Base-by-base conservation (phyloP, 306 rosid genomes). In the Begonia loranthoides region DNA sequence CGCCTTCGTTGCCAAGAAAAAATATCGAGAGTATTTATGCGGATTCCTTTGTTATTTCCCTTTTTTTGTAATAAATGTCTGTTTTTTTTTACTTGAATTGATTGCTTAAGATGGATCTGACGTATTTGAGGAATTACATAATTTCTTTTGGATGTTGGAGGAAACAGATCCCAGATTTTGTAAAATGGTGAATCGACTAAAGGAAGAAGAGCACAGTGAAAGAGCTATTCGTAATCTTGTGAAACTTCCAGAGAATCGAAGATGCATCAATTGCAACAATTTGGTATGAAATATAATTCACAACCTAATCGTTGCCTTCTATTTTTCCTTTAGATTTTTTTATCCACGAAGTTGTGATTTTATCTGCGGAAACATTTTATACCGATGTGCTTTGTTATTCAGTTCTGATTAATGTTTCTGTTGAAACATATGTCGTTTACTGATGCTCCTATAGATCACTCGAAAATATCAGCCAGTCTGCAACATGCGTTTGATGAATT, bases 191-290 rank as follows among this genome's bases (percentile, higher is more conserved):
- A 61, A 24, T 56, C 66, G 66, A 51, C 56, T 68, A 51, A 80
- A 77, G 71, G 99, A 86, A 70, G 95, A 82, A 4, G 86, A 81
- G 44, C 74, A 52, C 60, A 68, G 56, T 36, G 99, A 90, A 64
- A 83, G 50, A 66, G 50, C 43, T 16, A 74, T 90, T 33, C 84
- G 95, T 7, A 60, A 75, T 43, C 94, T 90, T 47, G 33, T 79
- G 60, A 82, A 76, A 67, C 94, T 78, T 60, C 84, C 88, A 0
- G 86, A 64, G 58, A 90, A 90, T 55, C 67, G 82, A 56, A 78
- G 92, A 72, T 90, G 99, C 65, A 86, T 90, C 51, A 86, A 86
- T 54, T 90, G 99, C 81, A 86, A 82, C 52, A 55, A 64, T 56
- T 62, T 90, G 99, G 99, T 90, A 83, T 49, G 64, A 21, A 15